These are phyloP conservation scores for Pilasporangium apinafurcum DNA, from an alignment of 352 stramenopile genomes.

Conservation along the genomic window DNA sequence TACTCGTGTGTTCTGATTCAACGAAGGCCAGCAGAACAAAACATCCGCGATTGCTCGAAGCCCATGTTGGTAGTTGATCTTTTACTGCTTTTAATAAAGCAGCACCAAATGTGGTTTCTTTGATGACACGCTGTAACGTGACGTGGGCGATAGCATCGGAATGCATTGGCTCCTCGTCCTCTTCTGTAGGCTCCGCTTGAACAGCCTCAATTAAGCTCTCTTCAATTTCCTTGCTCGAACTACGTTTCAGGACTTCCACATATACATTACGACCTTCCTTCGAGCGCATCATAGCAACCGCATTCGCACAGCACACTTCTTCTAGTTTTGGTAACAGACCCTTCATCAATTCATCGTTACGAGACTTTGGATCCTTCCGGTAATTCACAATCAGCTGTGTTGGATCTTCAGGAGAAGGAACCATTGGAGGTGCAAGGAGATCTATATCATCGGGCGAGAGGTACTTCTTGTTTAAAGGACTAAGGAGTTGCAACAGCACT, in stretches of 20 bases:
- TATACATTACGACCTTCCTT: conserved; percentile 79
- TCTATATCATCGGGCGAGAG: conserved; percentile 69
- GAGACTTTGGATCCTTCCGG: conserved; percentile 80
- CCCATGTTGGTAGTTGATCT: conserved; percentile 44
- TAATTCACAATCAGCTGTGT: conserved; percentile 72
- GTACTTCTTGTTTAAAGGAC: conserved; percentile 80
- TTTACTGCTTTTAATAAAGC: conserved; percentile 46
- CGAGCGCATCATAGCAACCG: conserved; percentile 57
- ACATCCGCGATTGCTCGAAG: conserved; percentile 64
- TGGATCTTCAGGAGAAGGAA: conserved; percentile 57
- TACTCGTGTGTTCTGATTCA: conserved; percentile 47
- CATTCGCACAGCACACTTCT: conserved; percentile 62
- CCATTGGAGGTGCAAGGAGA: conserved; percentile 66
- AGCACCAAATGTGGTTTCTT: conserved; percentile 53
- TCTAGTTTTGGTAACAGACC: conserved; percentile 77
- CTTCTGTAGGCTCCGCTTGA: conserved; percentile 24
- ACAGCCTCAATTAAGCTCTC: conserved; percentile 38
- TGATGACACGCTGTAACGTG: conserved; percentile 67
- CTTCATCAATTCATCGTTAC: conserved; percentile 72
- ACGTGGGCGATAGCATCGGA: conserved; percentile 70
- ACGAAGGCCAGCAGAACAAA: conserved; percentile 83
- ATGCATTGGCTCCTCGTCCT: conserved; percentile 49
- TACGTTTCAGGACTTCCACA: conserved; percentile 73
- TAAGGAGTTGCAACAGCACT: conserved; percentile 73
- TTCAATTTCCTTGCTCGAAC: conserved; percentile 36